phyloP scores from a whole-genome alignment of 257 asterid species.

The Rhazya stricta region DNA sequence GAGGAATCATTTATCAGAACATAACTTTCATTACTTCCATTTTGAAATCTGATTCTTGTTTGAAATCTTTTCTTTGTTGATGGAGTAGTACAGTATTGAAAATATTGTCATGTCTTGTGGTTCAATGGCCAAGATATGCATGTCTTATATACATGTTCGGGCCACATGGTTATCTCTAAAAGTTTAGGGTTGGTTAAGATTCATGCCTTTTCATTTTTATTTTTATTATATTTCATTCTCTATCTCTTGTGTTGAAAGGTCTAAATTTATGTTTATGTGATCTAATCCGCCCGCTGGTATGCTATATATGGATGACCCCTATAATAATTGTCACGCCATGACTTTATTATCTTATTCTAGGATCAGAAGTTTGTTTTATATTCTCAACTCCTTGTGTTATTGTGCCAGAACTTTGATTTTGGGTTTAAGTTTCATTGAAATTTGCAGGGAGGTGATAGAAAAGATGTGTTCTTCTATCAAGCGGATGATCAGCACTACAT shows the following conservation, averaged over 20 bases:
- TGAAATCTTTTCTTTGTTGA: neutral
- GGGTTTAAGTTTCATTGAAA: neutral
- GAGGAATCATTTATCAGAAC: neutral
- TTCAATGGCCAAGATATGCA: neutral
- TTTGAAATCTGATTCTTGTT: neutral
- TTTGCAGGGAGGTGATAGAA: slow-evolving; percentile 92
- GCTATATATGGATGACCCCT: neutral
- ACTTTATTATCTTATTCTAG: neutral
- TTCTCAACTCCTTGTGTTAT: neutral
- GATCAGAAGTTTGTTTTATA: neutral
- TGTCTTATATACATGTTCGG: neutral
- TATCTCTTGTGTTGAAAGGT: neutral
- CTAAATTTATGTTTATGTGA: neutral
- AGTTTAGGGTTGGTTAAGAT: neutral
- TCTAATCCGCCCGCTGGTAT: neutral
- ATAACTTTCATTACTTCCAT: neutral
- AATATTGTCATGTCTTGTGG: neutral
- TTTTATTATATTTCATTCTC: neutral
- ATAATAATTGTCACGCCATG: neutral
- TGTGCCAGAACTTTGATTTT: neutral
- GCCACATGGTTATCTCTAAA: neutral
- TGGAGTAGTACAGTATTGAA: neutral
- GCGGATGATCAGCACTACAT: slow-evolving; percentile 98
- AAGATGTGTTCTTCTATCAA: slow-evolving; percentile 98
- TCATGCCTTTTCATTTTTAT: neutral